A percentile compares a stretch with the other conserved stretches of the same genome.
Conservation (phyloP, 768 basidiomycete genomes). For the Mycena galericulata region DNA sequence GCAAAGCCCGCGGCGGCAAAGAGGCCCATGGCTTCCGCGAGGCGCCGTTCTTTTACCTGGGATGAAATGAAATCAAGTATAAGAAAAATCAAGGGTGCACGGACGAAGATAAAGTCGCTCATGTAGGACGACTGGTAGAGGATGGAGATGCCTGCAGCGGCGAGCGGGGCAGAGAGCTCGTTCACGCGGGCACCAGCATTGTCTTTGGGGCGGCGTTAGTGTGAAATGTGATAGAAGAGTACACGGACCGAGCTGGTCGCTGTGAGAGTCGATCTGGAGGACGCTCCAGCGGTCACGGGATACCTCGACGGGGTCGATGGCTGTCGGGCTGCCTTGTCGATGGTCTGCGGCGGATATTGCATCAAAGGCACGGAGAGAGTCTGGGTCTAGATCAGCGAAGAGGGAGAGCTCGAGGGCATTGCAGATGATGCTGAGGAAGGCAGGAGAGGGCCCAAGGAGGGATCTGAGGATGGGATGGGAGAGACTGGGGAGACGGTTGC, state of each 20-base stretch:
- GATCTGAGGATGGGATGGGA: slow-evolving; percentile 74
- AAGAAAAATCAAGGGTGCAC: slow-evolving; percentile 38
- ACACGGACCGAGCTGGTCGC: slow-evolving; percentile 70
- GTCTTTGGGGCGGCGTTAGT: slow-evolving; percentile 52
- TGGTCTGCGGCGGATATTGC: slow-evolving; percentile 67
- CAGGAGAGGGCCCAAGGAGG: slow-evolving; percentile 73
- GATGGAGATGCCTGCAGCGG: slow-evolving; percentile 83
- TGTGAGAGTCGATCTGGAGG: slow-evolving; percentile 85
- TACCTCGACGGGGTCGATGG: slow-evolving; percentile 69
- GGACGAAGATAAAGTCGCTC: slow-evolving; percentile 85
- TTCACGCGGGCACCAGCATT: slow-evolving; percentile 79
- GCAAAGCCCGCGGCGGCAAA: slow-evolving; percentile 75
- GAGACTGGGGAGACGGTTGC: slow-evolving; percentile 69
- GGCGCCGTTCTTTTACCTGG: slow-evolving; percentile 77
- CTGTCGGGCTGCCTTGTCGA: slow-evolving; percentile 35
- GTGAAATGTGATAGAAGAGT: slow-evolving; percentile 12
- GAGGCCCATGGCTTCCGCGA: slow-evolving; percentile 72
- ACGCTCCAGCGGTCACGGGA: slow-evolving; percentile 84
- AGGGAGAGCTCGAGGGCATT: slow-evolving; percentile 85
- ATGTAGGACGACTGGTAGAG: slow-evolving; percentile 87
- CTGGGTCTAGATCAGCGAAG: slow-evolving; percentile 72
- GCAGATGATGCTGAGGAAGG: slow-evolving; percentile 81
- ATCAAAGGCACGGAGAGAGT: slow-evolving; percentile 69
- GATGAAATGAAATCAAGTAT: slow-evolving; percentile 26
- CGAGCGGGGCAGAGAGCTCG: slow-evolving; percentile 81